Base-by-base conservation (phyloP, 352 stramenopile species). In the Pythium myriotylum region DNA sequence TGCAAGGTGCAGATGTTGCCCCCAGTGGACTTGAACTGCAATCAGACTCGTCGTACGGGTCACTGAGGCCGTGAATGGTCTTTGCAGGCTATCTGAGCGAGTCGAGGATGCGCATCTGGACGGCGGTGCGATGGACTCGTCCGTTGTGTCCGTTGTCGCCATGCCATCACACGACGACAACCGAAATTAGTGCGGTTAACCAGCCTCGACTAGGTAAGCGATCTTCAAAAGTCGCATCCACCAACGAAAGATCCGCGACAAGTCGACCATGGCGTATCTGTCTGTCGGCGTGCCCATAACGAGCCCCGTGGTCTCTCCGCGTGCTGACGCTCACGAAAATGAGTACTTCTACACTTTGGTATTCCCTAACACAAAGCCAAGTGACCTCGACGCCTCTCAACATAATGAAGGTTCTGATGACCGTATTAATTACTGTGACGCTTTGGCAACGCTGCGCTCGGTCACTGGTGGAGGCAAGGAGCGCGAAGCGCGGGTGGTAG, bases 291-390 rank as follows among this genome's bases (percentile, higher is more conserved):
- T 81, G 52, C 48, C 67, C 4, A 64, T 91, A 26, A 43, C 62
- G 7, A 88, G 78, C 32, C 72, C 78, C 6, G 68, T 77, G 37
- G 42, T 59, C 32, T 89, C 78, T 8, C 81, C 84, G 4, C 79
- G 77, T 9, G 63, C 56, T 14, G 37, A 29, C 19, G 46, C 57
- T 22, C 23, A 33, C 16, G 70, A 77, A 47, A 73, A 54, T 48
- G 74, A 79, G 32, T 92, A 84, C 67, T 84, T 79, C 62, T 94
- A 94, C 73, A 87, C 79, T 33, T 67, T 94, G 24, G 79, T 82
- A 29, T 94, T 94, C 50, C 72, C 78, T 52, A 76, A 73, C 64
- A 79, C 72, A 1, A 71, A 69, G 32, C 39, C 50, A 7, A 29
- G 26, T 13, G 37, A 67, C 22, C 22, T 58, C 6, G 61, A 60